Evolutionary conservation across 805 yeast genomes (phyloP).

Genomic region (Yarrowia alimentaria): DNA sequence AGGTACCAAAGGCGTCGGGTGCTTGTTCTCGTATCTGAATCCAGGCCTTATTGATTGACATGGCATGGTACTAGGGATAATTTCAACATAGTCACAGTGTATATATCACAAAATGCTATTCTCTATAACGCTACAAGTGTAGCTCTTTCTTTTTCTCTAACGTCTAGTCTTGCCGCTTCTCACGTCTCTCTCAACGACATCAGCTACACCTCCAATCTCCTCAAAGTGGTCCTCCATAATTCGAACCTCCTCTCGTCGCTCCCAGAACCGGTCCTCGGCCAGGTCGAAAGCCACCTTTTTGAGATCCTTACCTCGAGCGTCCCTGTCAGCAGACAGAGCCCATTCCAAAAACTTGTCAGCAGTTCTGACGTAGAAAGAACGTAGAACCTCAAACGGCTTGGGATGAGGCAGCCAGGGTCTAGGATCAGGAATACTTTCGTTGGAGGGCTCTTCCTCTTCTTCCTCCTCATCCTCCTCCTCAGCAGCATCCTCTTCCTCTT

Average conservation of each 20-base stretch:
- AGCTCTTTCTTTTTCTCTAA: neutral
- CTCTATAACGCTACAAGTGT: no score
- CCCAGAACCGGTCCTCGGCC: slow-evolving; percentile 98
- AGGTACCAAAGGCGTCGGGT: no score
- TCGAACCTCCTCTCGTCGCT: slow-evolving; percentile 89
- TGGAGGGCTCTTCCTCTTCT: slow-evolving; percentile 58
- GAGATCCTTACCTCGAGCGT: slow-evolving; percentile 83
- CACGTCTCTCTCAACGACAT: slow-evolving; percentile 70
- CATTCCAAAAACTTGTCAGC: slow-evolving; percentile 87
- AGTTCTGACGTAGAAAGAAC: slow-evolving; percentile 81
- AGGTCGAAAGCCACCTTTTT: slow-evolving; percentile 86
- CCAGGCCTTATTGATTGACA: no score
- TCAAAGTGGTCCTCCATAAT: slow-evolving; percentile 85
- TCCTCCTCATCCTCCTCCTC: slow-evolving; percentile 51
- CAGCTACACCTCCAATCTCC: slow-evolving; percentile 88
- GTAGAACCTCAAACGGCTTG: slow-evolving; percentile 80
- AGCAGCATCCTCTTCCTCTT: slow-evolving; percentile 45
- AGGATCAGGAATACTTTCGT: slow-evolving; percentile 77
- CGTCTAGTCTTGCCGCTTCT: slow-evolving; percentile 17
- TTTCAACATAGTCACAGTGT: no score
- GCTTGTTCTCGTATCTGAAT: no score
- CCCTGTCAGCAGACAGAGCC: slow-evolving; percentile 84
- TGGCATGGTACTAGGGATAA: no score
- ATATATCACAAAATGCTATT: no score
- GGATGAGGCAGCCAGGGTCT: slow-evolving; percentile 98